Percentiles rank a stretch among this genome's conserved stretches.
Conservation (phyloP, 2,329 filamentous ascomycete species). For the Aspergillus bombycis region DNA sequence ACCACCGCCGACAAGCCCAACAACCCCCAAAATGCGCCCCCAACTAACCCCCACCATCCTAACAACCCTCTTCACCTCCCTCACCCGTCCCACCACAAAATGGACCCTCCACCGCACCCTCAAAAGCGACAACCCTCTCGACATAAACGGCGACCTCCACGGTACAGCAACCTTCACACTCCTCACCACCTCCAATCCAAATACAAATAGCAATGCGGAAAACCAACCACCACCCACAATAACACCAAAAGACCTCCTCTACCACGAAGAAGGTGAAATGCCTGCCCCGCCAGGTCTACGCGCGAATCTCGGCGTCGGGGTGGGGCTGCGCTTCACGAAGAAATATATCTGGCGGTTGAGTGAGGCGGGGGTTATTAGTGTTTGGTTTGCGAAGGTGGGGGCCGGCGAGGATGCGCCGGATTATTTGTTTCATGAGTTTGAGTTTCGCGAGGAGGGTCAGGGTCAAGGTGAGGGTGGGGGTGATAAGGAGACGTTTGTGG, state of each 20-base stretch:
- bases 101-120: constrained; percentile 45
- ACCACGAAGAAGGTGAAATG: constrained; percentile 48
- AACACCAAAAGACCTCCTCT: constrained; percentile 37
- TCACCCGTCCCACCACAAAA: constrained; percentile 28
- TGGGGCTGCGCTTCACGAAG: constrained; percentile 41
- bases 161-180: constrained; percentile 44
- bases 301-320: constrained; percentile 8
- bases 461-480: not conserved
- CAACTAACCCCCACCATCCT: not conserved
- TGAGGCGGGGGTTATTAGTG: constrained; percentile 37
- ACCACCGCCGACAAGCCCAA: not conserved
- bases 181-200: constrained; percentile 4
- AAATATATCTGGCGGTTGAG: constrained; percentile 50
- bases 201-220: not conserved
- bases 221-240: constrained; percentile 4
- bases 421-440: constrained; percentile 50
- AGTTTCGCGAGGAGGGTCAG: constrained; percentile 27
- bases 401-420: constrained; percentile 35
- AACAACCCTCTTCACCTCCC: constrained; percentile 28
- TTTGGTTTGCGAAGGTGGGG: constrained; percentile 49
- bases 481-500: constrained; percentile 21
- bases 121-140: constrained; percentile 43
- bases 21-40: not conserved
- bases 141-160: constrained; percentile 45
- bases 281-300: constrained; percentile 20